Base-by-base conservation (phyloP, 1,284 basidiomycete species). In the Moesziomyces sp. region DNA sequence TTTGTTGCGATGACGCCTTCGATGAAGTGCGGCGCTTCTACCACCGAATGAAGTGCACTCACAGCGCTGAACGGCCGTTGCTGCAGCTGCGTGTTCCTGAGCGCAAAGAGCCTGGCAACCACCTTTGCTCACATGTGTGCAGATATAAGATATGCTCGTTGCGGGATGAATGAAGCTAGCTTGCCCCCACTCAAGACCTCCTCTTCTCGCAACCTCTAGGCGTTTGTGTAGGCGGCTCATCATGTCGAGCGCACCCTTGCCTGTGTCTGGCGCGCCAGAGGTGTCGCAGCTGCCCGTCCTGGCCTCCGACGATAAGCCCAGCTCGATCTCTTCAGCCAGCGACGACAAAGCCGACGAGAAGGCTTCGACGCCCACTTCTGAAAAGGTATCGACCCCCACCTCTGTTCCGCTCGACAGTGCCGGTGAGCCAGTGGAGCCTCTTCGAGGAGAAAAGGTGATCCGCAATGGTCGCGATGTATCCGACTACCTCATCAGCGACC, bases 401-500 rank as follows among this genome's bases (percentile, higher is more conserved):
- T 33, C 42, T 42, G 38, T 49, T 19, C 3, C 14, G 16, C 23
- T 19, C 9, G 40, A 49, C 19, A 18, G 19, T 14, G 33, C 13
- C 1, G 33, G n/a, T 3, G 55, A 57, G 28, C 40, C 28, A 10
- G 47, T 50, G 14, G 28, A n/a, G 1, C 50, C 60, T 7, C 23
- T 48, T 9, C 3, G 23, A 2, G 59, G 49, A 9, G 61, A 64
- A 9, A 30, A 43, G 3, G 54, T 70, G 11, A 64, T 70, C 23
- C 38, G 48, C 18, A 52, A 58, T 40, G 73, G 73, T n/a, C 30
- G 48, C 28, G 90, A 91, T 75, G 89, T 90, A 35, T 89, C 89
- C 2, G 86, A 86, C 53, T 88, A 86, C 71, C 86, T 89, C 18
- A 86, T 91, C 55, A 88, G 90, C 74, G 56, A 88, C 28, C 86